Percentiles rank a stretch among this genome's conserved stretches.
Evolutionary conservation across 176 grass and related monocot genomes (phyloP).

Genomic region (Aegilops sharonensis): DNA sequence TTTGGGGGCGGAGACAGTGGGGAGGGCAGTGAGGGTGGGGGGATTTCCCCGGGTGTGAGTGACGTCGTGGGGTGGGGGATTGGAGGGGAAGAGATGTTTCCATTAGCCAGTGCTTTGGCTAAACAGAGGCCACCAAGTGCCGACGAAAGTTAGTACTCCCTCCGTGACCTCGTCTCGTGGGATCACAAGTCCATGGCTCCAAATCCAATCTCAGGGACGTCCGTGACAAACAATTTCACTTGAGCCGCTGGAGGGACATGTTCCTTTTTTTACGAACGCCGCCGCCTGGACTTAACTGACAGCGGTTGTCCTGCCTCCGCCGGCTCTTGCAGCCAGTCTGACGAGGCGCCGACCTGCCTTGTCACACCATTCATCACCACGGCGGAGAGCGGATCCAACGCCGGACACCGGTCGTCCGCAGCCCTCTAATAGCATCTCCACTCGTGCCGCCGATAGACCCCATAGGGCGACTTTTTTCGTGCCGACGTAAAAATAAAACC

Average conservation of each 20-base stretch:
- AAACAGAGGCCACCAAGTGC: background rate
- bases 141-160: background rate
- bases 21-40: background rate
- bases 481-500: too few relatives aligned
- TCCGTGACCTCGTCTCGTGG: background rate
- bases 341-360: background rate
- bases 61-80: background rate
- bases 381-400: background rate
- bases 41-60: background rate
- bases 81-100: background rate
- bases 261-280: background rate
- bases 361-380: background rate
- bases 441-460: too few relatives aligned
- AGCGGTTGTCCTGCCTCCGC: background rate
- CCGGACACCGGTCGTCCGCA: too few relatives aligned
- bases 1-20: slow-evolving; percentile 29
- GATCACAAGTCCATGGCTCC: background rate
- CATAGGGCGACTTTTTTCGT: too few relatives aligned
- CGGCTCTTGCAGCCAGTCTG: background rate
- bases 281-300: background rate
- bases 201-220: background rate
- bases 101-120: background rate
- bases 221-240: background rate
- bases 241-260: background rate
- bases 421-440: too few relatives aligned